phyloP scores from a whole-genome alignment of 441 rosid genomes.

The Capsella rubella region DNA sequence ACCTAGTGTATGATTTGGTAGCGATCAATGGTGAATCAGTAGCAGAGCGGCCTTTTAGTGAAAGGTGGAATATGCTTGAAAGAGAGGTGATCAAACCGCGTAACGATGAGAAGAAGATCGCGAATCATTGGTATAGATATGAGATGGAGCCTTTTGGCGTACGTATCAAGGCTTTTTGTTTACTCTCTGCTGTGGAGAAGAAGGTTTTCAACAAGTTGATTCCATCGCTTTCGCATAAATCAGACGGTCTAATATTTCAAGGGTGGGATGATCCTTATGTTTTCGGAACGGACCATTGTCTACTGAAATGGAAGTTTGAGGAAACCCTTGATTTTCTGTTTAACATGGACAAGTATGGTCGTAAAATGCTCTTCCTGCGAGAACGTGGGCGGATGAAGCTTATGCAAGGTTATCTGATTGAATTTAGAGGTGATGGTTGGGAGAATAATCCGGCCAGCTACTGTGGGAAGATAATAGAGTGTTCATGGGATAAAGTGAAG shows the following conservation, averaged over 20 bases:
- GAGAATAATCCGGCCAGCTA: conserved; percentile 56
- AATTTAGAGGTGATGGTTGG: conserved; percentile 76
- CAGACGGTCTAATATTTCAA: conserved; percentile 95
- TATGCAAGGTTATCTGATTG: conserved; percentile 70
- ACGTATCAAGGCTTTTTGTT: conserved; percentile 89
- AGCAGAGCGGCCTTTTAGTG: conserved; percentile 73
- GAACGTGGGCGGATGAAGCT: conserved; percentile 71
- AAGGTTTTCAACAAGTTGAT: conserved; percentile 70
- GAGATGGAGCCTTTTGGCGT: conserved; percentile 92
- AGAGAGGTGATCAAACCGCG: conserved; percentile 88
- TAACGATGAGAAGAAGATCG: conserved; percentile 62
- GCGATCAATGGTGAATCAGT: conserved; percentile 63
- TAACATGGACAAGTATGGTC: conserved; percentile 71
- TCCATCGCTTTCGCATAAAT: conserved; percentile 87
- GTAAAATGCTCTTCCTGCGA: conserved; percentile 54
- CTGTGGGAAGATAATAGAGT: conserved; percentile 83
- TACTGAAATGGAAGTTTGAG: conserved; percentile 91
- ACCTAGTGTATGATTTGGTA: conserved; percentile 86
- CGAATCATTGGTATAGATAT: conserved; percentile 69
- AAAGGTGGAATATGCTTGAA: conserved; percentile 83
- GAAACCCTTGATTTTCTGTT: conserved; percentile 77
- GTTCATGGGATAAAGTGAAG: conserved; percentile 71
- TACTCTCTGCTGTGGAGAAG: conserved; percentile 76
- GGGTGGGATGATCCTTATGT: conserved; percentile 97
- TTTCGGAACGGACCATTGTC: conserved; percentile 74